These are phyloP conservation scores for Auriculariales sp. DNA, from an alignment of 768 basidiomycete species.

Conservation along the genomic window DNA sequence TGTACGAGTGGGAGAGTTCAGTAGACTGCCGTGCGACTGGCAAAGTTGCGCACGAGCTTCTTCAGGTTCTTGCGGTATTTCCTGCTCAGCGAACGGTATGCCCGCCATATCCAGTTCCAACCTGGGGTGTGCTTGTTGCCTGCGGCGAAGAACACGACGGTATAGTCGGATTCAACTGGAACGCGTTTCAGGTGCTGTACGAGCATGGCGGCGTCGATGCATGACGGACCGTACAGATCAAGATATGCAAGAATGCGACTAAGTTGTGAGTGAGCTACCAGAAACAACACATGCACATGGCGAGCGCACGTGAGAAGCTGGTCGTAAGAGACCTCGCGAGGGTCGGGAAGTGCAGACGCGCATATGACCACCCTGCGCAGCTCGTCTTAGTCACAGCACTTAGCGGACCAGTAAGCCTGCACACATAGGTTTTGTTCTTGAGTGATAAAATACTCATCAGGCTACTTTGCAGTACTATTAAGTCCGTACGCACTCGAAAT, in stretches of 20 bases:
- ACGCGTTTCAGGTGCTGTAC: background rate
- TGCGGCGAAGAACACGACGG: conserved; percentile 75
- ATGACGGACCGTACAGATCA: conserved; percentile 54
- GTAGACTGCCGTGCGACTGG: background rate
- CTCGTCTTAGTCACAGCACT: conserved; percentile 6
- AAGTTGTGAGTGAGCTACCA: background rate
- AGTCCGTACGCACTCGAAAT: conserved; percentile 55
- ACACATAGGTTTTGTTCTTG: conserved; percentile 77
- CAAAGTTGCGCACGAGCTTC: conserved; percentile 34
- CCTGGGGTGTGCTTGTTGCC: conserved; percentile 59
- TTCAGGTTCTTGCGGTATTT: conserved; percentile 86
- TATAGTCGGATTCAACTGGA: conserved; percentile 81
- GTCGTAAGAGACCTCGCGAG: conserved; percentile 63
- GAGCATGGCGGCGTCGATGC: background rate
- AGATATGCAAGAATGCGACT: conserved; percentile 70
- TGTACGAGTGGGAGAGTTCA: conserved; percentile 14
- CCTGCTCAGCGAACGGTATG: conserved; percentile 61
- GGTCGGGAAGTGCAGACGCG: conserved; percentile 74
- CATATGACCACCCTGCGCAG: conserved; percentile 69
- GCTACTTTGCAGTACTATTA: conserved; percentile 3
- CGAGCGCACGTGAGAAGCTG: conserved; percentile 56
- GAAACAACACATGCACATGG: too few species aligned
- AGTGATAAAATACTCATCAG: background rate
- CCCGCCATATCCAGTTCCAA: conserved; percentile 90
- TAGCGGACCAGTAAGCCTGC: conserved; percentile 10